A percentile compares a stretch with the other conserved stretches of the same genome.
Evolutionary conservation across 495 filamentous ascomycete genomes (phyloP).

Genomic region (Trypethelium eluteriae): DNA sequence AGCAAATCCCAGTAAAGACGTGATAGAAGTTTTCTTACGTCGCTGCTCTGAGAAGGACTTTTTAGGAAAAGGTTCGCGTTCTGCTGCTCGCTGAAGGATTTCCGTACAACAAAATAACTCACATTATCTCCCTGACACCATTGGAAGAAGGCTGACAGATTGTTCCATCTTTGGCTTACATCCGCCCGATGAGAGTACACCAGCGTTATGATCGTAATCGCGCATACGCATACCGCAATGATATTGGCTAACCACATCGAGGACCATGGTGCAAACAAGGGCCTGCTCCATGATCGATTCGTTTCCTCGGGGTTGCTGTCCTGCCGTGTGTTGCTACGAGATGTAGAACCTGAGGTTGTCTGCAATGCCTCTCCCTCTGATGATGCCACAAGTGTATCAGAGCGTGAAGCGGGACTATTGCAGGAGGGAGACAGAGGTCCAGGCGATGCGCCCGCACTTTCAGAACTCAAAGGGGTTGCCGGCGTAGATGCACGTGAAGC

Average conservation of each 20-base stretch:
- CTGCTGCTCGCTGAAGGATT: not conserved
- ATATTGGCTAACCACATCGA: constrained; percentile 9
- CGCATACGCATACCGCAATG: constrained; percentile 5
- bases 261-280: constrained; percentile 5
- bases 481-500: constrained; percentile 2
- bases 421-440: not conserved
- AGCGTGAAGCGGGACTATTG: not conserved
- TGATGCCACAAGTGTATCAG: not conserved
- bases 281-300: not conserved
- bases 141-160: constrained; percentile 4
- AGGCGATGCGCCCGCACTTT: not conserved
- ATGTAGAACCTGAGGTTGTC: not conserved
- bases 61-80: not conserved
- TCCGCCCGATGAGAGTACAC: constrained; percentile 1
- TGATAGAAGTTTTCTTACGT: not conserved
- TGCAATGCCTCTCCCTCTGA: not conserved
- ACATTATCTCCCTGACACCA: constrained; percentile 1
- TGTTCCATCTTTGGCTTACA: constrained; percentile 7
- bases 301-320: not conserved
- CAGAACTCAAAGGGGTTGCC: not conserved
- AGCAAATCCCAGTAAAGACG: not conserved
- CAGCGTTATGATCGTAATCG: not conserved
- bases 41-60: not conserved
- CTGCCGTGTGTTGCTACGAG: not conserved
- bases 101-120: not conserved